Conservation (phyloP, 2,329 filamentous ascomycete species). For the Phyllosticta citrichinensis region DNA sequence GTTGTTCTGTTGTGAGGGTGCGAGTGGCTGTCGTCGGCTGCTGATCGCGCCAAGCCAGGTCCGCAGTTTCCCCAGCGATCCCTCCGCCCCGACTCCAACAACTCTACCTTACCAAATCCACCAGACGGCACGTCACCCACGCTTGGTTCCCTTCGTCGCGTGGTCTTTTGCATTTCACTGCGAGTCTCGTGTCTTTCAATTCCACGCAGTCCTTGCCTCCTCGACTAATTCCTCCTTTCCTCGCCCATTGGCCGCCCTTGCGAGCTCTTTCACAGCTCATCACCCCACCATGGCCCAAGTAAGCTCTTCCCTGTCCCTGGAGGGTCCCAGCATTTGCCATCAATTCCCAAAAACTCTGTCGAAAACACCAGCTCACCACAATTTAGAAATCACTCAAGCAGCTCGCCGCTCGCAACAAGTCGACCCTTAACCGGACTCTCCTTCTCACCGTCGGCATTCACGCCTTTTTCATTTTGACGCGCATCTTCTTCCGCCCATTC, state of each 20-base stretch:
- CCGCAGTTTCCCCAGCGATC: not conserved
- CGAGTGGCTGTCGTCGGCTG: not conserved
- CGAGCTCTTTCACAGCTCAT: not conserved
- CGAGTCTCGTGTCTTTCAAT: too few relatives aligned
- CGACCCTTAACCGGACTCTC: conserved; percentile 72
- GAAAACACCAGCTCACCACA: not conserved
- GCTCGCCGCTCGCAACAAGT: conserved; percentile 68
- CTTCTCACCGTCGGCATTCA: conserved; percentile 65
- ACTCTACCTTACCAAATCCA: too few relatives aligned
- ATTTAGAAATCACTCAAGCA: conserved; percentile 43
- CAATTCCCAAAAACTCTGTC: not conserved
- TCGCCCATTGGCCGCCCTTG: not conserved
- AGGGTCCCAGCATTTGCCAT: not conserved
- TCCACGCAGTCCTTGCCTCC: not conserved
- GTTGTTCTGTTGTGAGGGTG: not conserved
- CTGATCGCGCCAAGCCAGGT: not conserved
- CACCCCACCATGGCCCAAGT: not conserved
- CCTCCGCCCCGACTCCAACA: not conserved
- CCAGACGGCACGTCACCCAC: not conserved
- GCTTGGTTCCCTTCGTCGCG: not conserved
- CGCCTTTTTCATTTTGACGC: conserved; percentile 60
- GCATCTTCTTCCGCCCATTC: conserved; percentile 54
- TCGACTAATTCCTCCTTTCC: not conserved
- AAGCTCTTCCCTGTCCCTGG: not conserved
- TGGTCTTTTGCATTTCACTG: not conserved